These are phyloP conservation scores for Candida endomychidarum DNA, from an alignment of 805 yeast genomes.

Conservation along the genomic window DNA sequence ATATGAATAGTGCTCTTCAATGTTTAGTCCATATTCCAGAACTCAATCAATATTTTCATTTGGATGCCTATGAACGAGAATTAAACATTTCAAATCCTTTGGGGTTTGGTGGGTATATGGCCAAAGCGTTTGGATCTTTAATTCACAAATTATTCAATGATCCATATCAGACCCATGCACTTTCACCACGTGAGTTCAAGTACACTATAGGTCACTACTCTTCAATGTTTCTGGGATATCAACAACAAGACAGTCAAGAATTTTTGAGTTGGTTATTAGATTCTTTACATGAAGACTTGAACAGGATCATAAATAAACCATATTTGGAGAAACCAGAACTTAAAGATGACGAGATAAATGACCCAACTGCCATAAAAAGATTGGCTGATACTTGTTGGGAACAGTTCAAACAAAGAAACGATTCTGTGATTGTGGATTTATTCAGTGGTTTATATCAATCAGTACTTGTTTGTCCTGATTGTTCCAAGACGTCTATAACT, in stretches of 20 bases:
- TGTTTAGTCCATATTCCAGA: conserved; percentile 87
- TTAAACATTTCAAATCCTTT: conserved; percentile 77
- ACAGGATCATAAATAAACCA: conserved; percentile 80
- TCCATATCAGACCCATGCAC: conserved; percentile 11
- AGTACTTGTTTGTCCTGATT: conserved; percentile 83
- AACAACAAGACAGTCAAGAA: conserved; percentile 94
- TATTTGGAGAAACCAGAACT: conserved; percentile 86
- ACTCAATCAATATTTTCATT: conserved; percentile 69
- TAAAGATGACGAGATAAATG: conserved; percentile 56
- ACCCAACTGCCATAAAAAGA: conserved; percentile 50
- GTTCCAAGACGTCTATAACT: conserved; percentile 76
- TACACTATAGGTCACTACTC: conserved; percentile 75
- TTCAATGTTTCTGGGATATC: conserved; percentile 73
- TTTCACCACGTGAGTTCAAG: conserved; percentile 77
- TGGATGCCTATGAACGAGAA: conserved; percentile 59
- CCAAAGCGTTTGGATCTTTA: conserved; percentile 68
- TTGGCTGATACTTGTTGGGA: conserved; percentile 81
- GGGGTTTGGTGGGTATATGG: conserved; percentile 82
- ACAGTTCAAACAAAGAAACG: conserved; percentile 75
- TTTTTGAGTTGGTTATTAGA: conserved; percentile 84
- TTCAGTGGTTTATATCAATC: conserved; percentile 92
- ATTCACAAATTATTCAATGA: conserved; percentile 56
- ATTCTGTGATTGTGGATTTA: conserved; percentile 79
- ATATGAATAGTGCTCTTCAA: conserved; percentile 93
- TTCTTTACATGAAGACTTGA: conserved; percentile 89